phyloP scores from a whole-genome alignment of 2,329 filamentous ascomycete species.

The Diaporthe eres region DNA sequence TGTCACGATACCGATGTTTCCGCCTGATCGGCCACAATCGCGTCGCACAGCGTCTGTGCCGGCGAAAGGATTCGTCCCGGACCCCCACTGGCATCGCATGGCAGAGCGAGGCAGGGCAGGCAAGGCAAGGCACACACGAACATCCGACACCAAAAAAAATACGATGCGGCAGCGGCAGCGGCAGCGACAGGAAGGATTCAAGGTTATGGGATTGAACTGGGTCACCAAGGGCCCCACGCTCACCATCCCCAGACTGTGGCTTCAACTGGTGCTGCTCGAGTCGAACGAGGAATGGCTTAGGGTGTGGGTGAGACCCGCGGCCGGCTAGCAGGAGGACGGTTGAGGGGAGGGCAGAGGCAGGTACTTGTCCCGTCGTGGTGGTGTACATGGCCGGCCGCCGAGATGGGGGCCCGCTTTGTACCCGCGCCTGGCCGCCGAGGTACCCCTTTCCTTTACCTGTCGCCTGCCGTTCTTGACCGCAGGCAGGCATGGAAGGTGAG shows the following conservation, averaged over 20 bases:
- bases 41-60: not conserved
- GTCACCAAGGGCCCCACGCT: not conserved
- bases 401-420: slow-evolving; percentile 19
- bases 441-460: not conserved
- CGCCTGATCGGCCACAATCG: not conserved
- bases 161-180: slow-evolving; percentile 7
- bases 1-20: not conserved
- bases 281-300: not conserved
- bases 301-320: not conserved
- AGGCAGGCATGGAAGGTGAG: not conserved
- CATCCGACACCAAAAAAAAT: not conserved
- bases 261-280: not conserved
- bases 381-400: slow-evolving; percentile 20
- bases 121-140: not conserved
- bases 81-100: not conserved
- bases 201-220: slow-evolving; percentile 11
- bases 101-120: slow-evolving; percentile 13
- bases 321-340: not conserved
- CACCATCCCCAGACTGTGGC: slow-evolving; percentile 19
- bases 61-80: not conserved
- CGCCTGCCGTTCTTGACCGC: not conserved
- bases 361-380: slow-evolving; percentile 14
- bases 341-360: not conserved
- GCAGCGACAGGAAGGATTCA: slow-evolving; percentile 24
- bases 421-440: not conserved